Percentiles rank a stretch among this genome's conserved stretches.
Evolutionary conservation across 164 flowering plant species (phyloP).

Genomic region (Aristolochia fimbriata): DNA sequence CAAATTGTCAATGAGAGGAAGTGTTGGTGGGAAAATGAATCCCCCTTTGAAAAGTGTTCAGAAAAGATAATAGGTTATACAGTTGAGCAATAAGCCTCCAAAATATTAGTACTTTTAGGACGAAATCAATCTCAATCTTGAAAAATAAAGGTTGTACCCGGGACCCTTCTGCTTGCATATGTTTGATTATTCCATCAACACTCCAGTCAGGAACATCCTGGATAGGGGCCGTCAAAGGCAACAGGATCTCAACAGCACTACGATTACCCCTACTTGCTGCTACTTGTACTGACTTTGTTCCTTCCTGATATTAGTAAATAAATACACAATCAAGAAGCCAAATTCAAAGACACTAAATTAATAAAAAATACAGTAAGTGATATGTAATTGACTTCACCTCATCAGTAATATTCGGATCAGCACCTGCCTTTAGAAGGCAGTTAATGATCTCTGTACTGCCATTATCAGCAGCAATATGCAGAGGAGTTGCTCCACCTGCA

Average conservation of each 20-base stretch:
- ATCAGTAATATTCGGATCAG: slow-evolving; percentile 75
- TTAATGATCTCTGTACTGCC: slow-evolving; percentile 57
- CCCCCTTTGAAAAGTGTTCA: too few species aligned
- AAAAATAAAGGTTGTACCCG: slow-evolving; percentile 27
- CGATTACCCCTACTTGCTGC: slow-evolving; percentile 74
- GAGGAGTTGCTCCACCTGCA: slow-evolving; percentile 93
- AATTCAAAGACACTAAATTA: neutral
- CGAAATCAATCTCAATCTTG: too few species aligned
- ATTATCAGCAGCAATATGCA: slow-evolving; percentile 87
- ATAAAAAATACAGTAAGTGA: neutral
- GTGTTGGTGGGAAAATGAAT: too few species aligned
- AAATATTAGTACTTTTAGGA: too few species aligned
- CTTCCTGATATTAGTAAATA: slow-evolving; percentile 45
- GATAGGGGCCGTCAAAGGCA: slow-evolving; percentile 52
- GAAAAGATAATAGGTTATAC: too few species aligned
- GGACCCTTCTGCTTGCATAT: slow-evolving; percentile 47
- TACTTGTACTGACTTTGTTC: slow-evolving; percentile 71
- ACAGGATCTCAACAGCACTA: slow-evolving; percentile 61
- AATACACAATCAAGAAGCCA: neutral
- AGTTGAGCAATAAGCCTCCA: too few species aligned
- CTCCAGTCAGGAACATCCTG: slow-evolving; percentile 56
- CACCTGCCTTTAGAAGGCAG: slow-evolving; percentile 80
- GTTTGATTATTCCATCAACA: slow-evolving; percentile 62
- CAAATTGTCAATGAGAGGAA: neutral
- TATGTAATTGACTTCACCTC: slow-evolving; percentile 42